A percentile compares a stretch with the other conserved stretches of the same genome.
These are phyloP conservation scores for Carex arenaria DNA, from an alignment of 202 grass and related monocot genomes.

Conservation along the genomic window DNA sequence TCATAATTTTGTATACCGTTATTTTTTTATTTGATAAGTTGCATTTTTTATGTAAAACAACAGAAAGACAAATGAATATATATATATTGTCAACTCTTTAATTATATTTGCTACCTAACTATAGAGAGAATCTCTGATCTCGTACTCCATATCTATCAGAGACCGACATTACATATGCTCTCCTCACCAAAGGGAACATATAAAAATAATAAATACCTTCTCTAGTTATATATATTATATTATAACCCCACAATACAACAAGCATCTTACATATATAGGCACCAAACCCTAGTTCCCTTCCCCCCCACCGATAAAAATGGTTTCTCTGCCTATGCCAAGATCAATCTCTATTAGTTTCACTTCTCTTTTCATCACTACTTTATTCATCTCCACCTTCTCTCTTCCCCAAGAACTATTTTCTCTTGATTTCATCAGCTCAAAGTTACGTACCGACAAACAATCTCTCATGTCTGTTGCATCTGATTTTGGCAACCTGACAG, in stretches of 20 bases:
- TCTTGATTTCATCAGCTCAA: constrained; percentile 16
- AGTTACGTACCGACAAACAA: constrained; percentile 28
- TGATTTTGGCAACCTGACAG: constrained; percentile 52
- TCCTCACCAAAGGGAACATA: not conserved
- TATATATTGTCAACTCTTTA: too few relatives aligned
- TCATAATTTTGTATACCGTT: too few relatives aligned
- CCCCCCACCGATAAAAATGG: not conserved
- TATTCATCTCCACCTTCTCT: not conserved
- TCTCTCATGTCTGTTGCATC: constrained; percentile 25
- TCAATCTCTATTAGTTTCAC: not conserved
- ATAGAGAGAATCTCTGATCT: not conserved
- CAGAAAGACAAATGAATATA: too few relatives aligned
- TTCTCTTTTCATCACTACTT: constrained; percentile 1
- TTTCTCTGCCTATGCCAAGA: not conserved
- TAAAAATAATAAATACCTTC: not conserved
- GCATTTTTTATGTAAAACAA: too few relatives aligned
- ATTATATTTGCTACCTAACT: too few relatives aligned
- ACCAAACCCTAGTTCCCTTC: not conserved
- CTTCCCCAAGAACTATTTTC: constrained; percentile 25
- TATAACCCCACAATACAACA: not conserved
- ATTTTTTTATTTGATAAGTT: too few relatives aligned
- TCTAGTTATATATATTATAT: not conserved
- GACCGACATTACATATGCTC: not conserved
- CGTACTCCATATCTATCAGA: not conserved
- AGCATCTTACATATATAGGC: not conserved